Conservation (phyloP, 352 stramenopile species). For the Globisporangium solare region DNA sequence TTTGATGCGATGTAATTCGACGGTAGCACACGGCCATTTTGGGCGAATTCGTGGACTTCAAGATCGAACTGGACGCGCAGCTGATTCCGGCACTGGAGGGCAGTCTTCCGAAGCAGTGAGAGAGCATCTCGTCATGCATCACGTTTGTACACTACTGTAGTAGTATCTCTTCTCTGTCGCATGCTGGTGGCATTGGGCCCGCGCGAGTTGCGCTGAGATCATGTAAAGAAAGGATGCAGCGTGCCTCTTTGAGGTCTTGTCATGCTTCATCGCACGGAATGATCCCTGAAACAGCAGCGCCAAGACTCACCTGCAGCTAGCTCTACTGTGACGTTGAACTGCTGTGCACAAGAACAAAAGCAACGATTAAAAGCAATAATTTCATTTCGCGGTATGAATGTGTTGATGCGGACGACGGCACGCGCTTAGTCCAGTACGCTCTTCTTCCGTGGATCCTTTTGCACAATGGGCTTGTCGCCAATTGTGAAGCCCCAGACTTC, state of each 20-base stretch:
- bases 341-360: no score
- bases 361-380: no score
- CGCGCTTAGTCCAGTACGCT: constrained; percentile 59
- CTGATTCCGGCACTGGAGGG: constrained; percentile 23
- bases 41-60: constrained; percentile 22
- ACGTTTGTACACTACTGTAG: not conserved
- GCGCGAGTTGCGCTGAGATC: no score
- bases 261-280: no score
- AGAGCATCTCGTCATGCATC: not conserved
- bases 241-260: no score
- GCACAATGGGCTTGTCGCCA: constrained; percentile 36
- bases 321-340: no score
- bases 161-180: not conserved
- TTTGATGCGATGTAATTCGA: not conserved
- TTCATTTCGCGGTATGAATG: not conserved
- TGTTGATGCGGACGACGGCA: no score
- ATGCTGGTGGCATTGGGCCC: not conserved
- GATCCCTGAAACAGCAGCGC: no score
- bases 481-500: constrained; percentile 85
- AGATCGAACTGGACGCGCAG: constrained; percentile 24
- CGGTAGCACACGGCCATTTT: constrained; percentile 8
- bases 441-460: constrained; percentile 40
- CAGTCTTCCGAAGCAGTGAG: constrained; percentile 12
- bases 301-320: no score
- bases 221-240: no score